Conservation (phyloP, 768 basidiomycete species). For the Dioszegia hungarica region DNA sequence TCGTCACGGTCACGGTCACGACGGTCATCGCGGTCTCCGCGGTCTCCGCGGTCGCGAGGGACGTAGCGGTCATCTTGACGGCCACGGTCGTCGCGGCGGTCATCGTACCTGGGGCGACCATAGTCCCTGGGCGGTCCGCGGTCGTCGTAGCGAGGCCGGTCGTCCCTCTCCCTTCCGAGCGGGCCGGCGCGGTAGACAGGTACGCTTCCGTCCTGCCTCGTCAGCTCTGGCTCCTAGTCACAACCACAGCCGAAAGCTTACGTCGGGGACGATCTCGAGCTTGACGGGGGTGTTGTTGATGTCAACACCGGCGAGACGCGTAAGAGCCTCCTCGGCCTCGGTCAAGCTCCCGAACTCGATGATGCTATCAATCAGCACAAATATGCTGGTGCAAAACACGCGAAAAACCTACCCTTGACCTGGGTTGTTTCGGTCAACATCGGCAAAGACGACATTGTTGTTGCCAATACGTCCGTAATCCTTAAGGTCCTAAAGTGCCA, state of each 20-base stretch:
- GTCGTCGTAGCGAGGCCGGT: conserved; percentile 22
- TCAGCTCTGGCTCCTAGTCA: background rate
- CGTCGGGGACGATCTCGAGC: conserved; percentile 22
- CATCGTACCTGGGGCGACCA: conserved; percentile 20
- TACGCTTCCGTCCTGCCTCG: conserved; percentile 5
- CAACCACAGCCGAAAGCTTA: background rate
- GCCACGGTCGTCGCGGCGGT: conserved; percentile 23
- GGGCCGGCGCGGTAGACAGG: background rate
- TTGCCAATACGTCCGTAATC: conserved; percentile 94
- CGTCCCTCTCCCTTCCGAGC: conserved; percentile 7
- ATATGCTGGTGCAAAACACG: background rate
- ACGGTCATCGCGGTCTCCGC: conserved; percentile 17
- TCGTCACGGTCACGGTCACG: conserved; percentile 17
- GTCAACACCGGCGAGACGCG: conserved; percentile 77
- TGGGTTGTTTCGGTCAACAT: conserved; percentile 80
- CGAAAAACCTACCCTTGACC: conserved; percentile 70
- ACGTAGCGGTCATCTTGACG: conserved; percentile 14
- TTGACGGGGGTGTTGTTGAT: conserved; percentile 53
- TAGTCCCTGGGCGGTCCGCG: conserved; percentile 20
- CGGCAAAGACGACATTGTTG: conserved; percentile 79
- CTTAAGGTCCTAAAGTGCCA: conserved; percentile 73
- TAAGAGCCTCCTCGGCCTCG: conserved; percentile 90
- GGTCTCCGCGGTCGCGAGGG: conserved; percentile 20
- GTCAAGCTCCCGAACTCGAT: conserved; percentile 83
- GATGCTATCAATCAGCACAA: conserved; percentile 55